phyloP scores from a whole-genome alignment of 2,329 filamentous ascomycete species.

The Tolypocladium album region DNA sequence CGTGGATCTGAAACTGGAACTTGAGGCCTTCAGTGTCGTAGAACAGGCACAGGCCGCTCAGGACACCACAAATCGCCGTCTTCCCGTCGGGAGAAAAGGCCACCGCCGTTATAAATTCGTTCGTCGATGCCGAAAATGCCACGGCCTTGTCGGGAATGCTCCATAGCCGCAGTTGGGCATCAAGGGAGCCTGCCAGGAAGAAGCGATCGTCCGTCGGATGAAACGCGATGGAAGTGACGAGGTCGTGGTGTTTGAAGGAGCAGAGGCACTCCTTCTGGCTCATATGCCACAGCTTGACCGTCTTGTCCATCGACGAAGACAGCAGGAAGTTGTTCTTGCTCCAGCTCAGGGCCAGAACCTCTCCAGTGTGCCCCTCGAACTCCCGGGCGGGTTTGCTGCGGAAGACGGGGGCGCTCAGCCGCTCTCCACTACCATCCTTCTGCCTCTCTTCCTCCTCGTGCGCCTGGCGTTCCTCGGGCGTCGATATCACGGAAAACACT shows the following conservation, averaged over 20 bases:
- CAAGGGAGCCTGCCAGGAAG: constrained; percentile 87
- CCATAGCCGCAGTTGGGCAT: constrained; percentile 83
- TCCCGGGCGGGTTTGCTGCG: constrained; percentile 66
- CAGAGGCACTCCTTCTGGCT: constrained; percentile 78
- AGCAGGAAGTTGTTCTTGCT: constrained; percentile 98
- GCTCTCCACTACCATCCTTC: constrained; percentile 33
- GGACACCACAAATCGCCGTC: constrained; percentile 75
- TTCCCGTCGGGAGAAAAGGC: constrained; percentile 89
- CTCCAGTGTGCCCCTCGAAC: constrained; percentile 73
- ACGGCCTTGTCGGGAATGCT: constrained; percentile 95
- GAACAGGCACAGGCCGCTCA: constrained; percentile 78
- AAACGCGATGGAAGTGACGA: constrained; percentile 90
- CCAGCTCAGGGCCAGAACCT: constrained; percentile 89
- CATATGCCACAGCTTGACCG: constrained; percentile 87
- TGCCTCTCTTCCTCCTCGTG: constrained; percentile 47
- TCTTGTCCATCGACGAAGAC: constrained; percentile 97
- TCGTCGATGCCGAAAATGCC: constrained; percentile 65
- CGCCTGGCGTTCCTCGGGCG: constrained; percentile 62
- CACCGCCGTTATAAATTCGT: constrained; percentile 88
- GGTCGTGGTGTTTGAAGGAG: constrained; percentile 89
- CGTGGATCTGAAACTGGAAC: constrained; percentile 75
- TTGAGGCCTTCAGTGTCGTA: constrained; percentile 89
- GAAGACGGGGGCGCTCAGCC: constrained; percentile 85
- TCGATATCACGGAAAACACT: constrained; percentile 82
- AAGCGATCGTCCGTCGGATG: constrained; percentile 93